These are phyloP conservation scores for Aspergillus melleus DNA, from an alignment of 2,329 filamentous ascomycete genomes.

Conservation along the genomic window DNA sequence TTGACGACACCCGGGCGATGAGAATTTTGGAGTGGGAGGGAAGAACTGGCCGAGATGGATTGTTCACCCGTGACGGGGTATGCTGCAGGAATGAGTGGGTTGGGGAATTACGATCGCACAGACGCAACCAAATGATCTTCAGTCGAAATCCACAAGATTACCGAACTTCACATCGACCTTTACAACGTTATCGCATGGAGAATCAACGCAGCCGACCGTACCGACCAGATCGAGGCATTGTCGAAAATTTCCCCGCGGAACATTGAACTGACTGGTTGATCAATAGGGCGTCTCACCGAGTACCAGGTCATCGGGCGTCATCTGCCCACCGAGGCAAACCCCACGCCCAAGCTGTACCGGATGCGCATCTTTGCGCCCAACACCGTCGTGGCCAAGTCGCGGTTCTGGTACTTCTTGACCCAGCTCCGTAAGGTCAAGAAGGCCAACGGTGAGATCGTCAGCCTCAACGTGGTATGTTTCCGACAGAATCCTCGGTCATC, in stretches of 20 bases:
- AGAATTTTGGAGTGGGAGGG: not conserved
- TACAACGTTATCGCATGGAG: slow-evolving; percentile 16
- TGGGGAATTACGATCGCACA: not conserved
- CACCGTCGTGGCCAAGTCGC: slow-evolving; percentile 96
- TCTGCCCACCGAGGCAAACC: slow-evolving; percentile 95
- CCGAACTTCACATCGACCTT: slow-evolving; percentile 10
- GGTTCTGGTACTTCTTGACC: slow-evolving; percentile 99
- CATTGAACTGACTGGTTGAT: slow-evolving; percentile 34
- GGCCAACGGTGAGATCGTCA: slow-evolving; percentile 98
- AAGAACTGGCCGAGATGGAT: not conserved
- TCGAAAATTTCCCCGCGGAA: slow-evolving; percentile 1
- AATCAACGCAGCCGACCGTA: slow-evolving; percentile 13
- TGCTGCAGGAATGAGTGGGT: not conserved
- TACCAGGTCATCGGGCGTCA: slow-evolving; percentile 99
- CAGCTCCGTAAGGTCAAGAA: slow-evolving; percentile 99
- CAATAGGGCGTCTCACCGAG: slow-evolving; percentile 95
- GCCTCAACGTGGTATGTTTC: slow-evolving; percentile 82
- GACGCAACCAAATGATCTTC: not conserved
- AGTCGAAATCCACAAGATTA: slow-evolving; percentile 7
- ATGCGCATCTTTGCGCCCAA: slow-evolving; percentile 99
- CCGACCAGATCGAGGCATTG: slow-evolving; percentile 6
- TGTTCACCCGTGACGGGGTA: not conserved
- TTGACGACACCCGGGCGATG: not conserved
- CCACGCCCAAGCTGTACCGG: slow-evolving; percentile 97
- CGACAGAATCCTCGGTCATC: not conserved